Evolutionary conservation across 208 protist species (phyloP), one percentile per base, ranked within the genome.

Genomic region (Trypanosomatidae sp.): DNA sequence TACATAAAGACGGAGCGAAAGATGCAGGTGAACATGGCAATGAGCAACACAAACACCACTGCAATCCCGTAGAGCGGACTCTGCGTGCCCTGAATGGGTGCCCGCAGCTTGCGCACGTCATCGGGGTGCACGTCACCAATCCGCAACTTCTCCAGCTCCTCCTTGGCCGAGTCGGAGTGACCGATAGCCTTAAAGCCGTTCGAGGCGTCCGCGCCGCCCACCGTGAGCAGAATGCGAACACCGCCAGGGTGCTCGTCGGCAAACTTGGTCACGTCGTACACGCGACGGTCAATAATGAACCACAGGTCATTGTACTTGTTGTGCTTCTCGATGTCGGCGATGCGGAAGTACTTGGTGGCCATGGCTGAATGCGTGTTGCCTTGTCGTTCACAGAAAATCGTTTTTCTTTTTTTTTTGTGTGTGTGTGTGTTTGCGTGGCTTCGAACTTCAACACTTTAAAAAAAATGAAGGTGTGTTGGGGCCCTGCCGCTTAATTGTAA

Each of bases 241-340:
- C 92, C 91, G 33, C 93, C 94, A 8, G 95, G 93, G 76, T 97
- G 93, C 59, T 86, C 65, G 58, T 95, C 84, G 30, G 91, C 82
- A 60, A 96, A 98, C 3, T 56, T 80, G 80, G 85, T 93, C 22
- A 96, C 72, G 62, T 94, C 82, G 73, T 94, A 92, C 1, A 97
- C 92, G 59, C 90, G 91, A 56, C 86, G 81, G 69, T 98, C 78
- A 25, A 91, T 80, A 39, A 93, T 85, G 39, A 97, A 77, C 91
- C 91, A 97, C 30, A 91, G 62, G 62, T 91, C 84, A 4, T 83
- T 69, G 62, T 89, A 79, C n/a, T 80, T 85, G 17, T 70, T 84
- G 77, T 95, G 89, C 72, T 82, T 84, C 62, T 58, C 56, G 65
- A 97, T 75, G 77, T 97, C 89, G 1, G 53, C 79, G 2, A 87